These are phyloP conservation scores for Gossypioides kirkii DNA, from an alignment of 345 rosid species.

Conservation along the genomic window DNA sequence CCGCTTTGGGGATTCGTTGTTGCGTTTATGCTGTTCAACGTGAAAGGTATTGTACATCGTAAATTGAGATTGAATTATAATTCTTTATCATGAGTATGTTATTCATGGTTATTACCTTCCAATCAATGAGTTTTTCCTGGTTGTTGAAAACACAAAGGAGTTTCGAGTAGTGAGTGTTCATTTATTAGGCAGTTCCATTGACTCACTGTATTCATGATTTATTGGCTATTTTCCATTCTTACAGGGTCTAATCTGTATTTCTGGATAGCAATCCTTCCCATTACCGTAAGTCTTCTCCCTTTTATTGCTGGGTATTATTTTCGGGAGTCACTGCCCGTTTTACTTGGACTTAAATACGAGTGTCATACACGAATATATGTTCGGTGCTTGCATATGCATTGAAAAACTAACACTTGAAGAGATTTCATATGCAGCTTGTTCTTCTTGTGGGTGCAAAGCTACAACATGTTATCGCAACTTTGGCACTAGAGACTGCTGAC, in stretches of 20 bases:
- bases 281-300: conserved; percentile 49
- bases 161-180: conserved; percentile 1
- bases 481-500: conserved; percentile 69
- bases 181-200: not conserved
- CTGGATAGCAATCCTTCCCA: conserved; percentile 91
- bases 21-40: conserved; percentile 90
- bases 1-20: conserved; percentile 96
- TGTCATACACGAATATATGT: not conserved
- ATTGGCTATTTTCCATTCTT: conserved; percentile 10
- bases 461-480: conserved; percentile 88
- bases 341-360: not conserved
- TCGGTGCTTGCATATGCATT: not conserved
- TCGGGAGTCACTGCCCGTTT: not conserved
- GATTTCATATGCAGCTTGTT: conserved; percentile 44
- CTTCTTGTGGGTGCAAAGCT: conserved; percentile 81
- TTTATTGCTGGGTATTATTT: not conserved
- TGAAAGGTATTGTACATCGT: conserved; percentile 49
- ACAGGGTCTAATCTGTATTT: conserved; percentile 96
- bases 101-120: not conserved
- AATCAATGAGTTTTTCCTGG: not conserved
- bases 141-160: not conserved
- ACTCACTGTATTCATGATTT: not conserved
- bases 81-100: not conserved
- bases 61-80: conserved; percentile 3
- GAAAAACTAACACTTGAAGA: too few species aligned